A percentile compares a stretch with the other conserved stretches of the same genome.
These are phyloP conservation scores for Penicillium soppii DNA, from an alignment of 495 filamentous ascomycete species.

Conservation along the genomic window DNA sequence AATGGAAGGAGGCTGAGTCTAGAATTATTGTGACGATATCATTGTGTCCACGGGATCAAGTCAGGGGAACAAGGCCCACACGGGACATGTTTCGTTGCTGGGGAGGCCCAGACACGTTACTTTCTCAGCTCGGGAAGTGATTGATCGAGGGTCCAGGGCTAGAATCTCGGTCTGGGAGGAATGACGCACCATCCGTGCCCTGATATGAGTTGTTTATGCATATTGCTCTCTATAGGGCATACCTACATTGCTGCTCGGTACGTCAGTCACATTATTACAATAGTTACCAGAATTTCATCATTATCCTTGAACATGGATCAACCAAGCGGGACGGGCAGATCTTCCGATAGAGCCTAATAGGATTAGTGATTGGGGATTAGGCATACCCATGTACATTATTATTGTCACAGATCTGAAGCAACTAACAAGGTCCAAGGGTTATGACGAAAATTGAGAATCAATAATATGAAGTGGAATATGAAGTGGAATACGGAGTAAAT, in stretches of 20 bases:
- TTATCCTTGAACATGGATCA: not conserved
- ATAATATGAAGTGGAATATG: not conserved
- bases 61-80: not conserved
- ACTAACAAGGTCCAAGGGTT: too few species aligned
- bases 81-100: constrained; percentile 5
- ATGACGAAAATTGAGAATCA: not conserved
- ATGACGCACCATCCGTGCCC: constrained; percentile 8
- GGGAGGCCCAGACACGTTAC: not conserved
- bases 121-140: constrained; percentile 8
- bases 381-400: not conserved
- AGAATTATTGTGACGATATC: constrained; percentile 7
- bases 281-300: constrained; percentile 1
- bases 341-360: constrained; percentile 6
- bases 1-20: constrained; percentile 10
- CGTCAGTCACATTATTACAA: not conserved
- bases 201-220: constrained; percentile 6
- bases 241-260: too few species aligned
- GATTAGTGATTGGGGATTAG: too few species aligned
- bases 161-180: constrained; percentile 5
- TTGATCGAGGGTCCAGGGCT: constrained; percentile 8
- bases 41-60: not conserved
- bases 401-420: too few species aligned
- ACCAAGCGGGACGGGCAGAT: constrained; percentile 1
- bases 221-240: constrained; percentile 2
- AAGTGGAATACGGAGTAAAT: not conserved